Base-by-base conservation (phyloP, 495 filamentous ascomycete species). In the Podospora pseudoanserina region DNA sequence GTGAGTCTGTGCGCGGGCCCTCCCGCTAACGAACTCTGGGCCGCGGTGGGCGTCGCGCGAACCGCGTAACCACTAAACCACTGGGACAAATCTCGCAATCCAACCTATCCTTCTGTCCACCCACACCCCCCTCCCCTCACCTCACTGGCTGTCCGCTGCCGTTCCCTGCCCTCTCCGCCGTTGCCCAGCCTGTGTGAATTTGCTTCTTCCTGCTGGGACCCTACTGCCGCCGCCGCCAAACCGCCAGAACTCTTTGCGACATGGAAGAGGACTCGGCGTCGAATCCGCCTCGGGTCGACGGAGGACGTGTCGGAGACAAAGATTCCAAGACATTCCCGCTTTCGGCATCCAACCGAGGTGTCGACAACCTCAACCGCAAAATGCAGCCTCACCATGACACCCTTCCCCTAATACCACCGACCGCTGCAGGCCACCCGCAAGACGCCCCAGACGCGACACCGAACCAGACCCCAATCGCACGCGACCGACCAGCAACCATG, bases 31-130 rank as follows among this genome's bases (percentile, higher is more conserved):
- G 49, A 49, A 39, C 57, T 71, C 70, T 71, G 73, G 66, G 68
- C 68, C 71, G 75, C 70, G 64, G 70, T 72, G 71, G 61, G 72
- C 69, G 75, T 74, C 74, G 75, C 75, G 76, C 76, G 73, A 71
- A 75, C 73, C 75, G 75, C 76, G 74, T 76, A 75, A 74, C 70
- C 70, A 72, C 70, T 69, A 58, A 68, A 70, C 62, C 65, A 65
- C 68, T 49, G 39, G 39, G 39, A 49, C 67, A 71, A 72, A 69
- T 68, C 70, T 77, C 73, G 73, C 76, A 77, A 72, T 62, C 63
- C 64, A 54, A 20, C 58, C 28, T 49, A 18, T 4, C 60, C 26
- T 57, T 58, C 27, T 49, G 20, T 65, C 54, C 60, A 65, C 53
- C 49, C 54, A 66, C 65, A 65, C 66, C 67, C 70, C 64, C 70